These are phyloP conservation scores for Wickerhamiella domercqiae DNA, from an alignment of 805 yeast genomes.

Conservation along the genomic window DNA sequence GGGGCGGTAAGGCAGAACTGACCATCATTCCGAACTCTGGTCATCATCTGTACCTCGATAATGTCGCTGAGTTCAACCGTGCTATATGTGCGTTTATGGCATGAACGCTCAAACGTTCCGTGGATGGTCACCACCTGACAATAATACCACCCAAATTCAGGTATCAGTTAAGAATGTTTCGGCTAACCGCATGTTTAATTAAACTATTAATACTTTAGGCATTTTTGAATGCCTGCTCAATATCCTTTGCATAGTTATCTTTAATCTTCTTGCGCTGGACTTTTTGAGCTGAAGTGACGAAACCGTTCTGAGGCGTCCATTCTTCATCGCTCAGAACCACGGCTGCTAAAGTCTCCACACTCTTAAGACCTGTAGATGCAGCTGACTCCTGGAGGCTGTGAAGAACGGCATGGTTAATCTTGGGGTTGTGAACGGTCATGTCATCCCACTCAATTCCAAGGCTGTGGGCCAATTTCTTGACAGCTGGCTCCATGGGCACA, in stretches of 20 bases:
- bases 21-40: conserved; percentile 40
- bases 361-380: conserved; percentile 60
- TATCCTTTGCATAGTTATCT: conserved; percentile 46
- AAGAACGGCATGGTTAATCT: conserved; percentile 38
- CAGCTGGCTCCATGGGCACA: conserved; percentile 57
- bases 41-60: conserved; percentile 61
- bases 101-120: too few relatives aligned
- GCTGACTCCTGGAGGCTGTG: conserved; percentile 59
- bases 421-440: conserved; percentile 36
- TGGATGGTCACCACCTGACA: too few relatives aligned
- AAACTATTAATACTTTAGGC: conserved; percentile 7
- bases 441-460: conserved; percentile 39
- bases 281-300: conserved; percentile 89
- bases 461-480: conserved; percentile 45
- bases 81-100: conserved; percentile 14
- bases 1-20: conserved; percentile 20
- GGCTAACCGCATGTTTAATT: too few relatives aligned
- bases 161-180: too few relatives aligned
- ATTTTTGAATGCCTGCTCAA: conserved; percentile 45
- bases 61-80: conserved; percentile 37
- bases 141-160: too few relatives aligned
- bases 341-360: conserved; percentile 74
- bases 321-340: conserved; percentile 70
- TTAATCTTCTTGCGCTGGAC: conserved; percentile 85
- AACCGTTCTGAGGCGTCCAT: conserved; percentile 97